Conservation (phyloP, 2,329 filamentous ascomycete species). For the Volutella citrinella region DNA sequence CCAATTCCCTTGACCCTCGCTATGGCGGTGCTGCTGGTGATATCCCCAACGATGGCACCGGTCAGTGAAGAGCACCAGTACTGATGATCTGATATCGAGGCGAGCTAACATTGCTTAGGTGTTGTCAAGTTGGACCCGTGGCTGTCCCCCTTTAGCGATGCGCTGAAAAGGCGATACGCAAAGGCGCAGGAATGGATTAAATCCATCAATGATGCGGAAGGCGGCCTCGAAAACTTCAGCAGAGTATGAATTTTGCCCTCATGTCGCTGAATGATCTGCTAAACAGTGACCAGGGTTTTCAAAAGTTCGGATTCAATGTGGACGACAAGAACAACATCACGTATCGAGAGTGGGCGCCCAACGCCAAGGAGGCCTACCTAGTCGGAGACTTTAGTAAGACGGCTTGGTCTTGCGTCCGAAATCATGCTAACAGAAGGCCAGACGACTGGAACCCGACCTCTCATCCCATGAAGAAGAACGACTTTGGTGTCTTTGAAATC, state of each 20-base stretch:
- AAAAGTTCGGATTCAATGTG: slow-evolving; percentile 83
- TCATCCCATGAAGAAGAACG: slow-evolving; percentile 82
- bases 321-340: slow-evolving; percentile 77
- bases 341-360: slow-evolving; percentile 96
- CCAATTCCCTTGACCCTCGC: slow-evolving; percentile 41
- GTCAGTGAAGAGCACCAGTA: slow-evolving; percentile 40
- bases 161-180: slow-evolving; percentile 71
- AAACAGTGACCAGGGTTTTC: slow-evolving; percentile 62
- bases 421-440: too few species aligned
- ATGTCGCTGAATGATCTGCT: slow-evolving; percentile 6
- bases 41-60: slow-evolving; percentile 68
- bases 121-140: slow-evolving; percentile 86
- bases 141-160: slow-evolving; percentile 79
- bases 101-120: too few species aligned
- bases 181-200: slow-evolving; percentile 86
- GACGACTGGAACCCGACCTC: slow-evolving; percentile 83
- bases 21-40: slow-evolving; percentile 42
- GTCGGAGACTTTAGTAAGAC: slow-evolving; percentile 89
- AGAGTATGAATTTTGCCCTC: slow-evolving; percentile 50
- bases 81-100: slow-evolving; percentile 23
- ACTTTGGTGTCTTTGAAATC: slow-evolving; percentile 85
- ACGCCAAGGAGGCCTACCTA: slow-evolving; percentile 78
- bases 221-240: slow-evolving; percentile 88
- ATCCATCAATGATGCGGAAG: slow-evolving; percentile 77
- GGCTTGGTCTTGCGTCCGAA: too few species aligned